Percentiles rank a stretch among this genome's conserved stretches.
Conservation (phyloP, 2,329 filamentous ascomycete genomes). For the Cercospora sp. region DNA sequence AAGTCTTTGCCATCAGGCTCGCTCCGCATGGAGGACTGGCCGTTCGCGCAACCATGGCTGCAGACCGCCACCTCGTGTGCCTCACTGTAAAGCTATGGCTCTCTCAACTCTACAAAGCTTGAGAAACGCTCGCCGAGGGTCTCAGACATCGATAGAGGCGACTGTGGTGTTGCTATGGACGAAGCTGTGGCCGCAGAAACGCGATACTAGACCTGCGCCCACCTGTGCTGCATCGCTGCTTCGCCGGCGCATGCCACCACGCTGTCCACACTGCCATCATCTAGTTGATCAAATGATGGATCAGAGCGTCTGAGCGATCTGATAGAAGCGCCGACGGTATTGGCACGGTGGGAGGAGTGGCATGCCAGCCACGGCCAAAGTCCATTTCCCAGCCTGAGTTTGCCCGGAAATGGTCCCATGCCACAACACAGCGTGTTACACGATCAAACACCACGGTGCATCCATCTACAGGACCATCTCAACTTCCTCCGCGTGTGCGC, state of each 20-base stretch:
- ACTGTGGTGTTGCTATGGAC: background rate
- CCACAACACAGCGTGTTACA: background rate
- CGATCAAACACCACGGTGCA: background rate
- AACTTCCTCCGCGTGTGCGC: background rate
- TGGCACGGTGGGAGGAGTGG: background rate
- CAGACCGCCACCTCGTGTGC: background rate
- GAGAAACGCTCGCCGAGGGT: background rate
- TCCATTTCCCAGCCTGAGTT: background rate
- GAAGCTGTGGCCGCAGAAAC: background rate
- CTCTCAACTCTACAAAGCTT: background rate
- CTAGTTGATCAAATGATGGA: background rate
- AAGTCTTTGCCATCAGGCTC: background rate
- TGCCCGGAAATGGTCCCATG: background rate
- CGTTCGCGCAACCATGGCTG: background rate
- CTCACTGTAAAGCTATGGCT: background rate
- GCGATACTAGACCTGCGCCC: background rate
- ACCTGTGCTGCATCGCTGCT: background rate
- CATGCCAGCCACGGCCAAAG: background rate
- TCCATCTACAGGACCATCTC: background rate
- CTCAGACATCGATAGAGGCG: background rate
- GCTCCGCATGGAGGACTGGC: background rate
- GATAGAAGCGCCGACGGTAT: background rate
- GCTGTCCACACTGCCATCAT: background rate
- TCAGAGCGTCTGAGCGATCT: background rate
- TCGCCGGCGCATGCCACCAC: background rate